Evolutionary conservation across 257 asterid genomes (phyloP).

Genomic region (Haberlea rhodopensis): DNA sequence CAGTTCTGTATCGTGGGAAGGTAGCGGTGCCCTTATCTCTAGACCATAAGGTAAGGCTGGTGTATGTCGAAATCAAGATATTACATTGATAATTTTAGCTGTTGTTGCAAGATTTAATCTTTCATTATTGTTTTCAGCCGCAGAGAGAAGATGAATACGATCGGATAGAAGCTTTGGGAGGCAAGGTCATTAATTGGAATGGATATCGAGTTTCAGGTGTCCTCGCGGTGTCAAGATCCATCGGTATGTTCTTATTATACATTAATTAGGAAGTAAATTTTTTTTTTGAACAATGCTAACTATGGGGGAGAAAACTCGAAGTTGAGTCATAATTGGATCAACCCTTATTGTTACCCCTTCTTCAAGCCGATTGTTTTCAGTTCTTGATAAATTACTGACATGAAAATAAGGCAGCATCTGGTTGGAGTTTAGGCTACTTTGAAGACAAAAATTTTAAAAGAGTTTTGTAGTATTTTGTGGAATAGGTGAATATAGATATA

Average conservation of each 20-base stretch:
- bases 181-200: slow-evolving; percentile 75
- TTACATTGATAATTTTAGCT: neutral
- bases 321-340: no score
- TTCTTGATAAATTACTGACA: no score
- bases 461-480: no score
- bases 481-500: no score
- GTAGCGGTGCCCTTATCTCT: slow-evolving; percentile 60
- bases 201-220: slow-evolving; percentile 84
- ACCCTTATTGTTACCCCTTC: neutral
- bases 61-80: neutral
- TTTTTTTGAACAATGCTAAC: no score
- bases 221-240: slow-evolving; percentile 74
- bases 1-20: slow-evolving; percentile 71
- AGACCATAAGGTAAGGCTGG: slow-evolving; percentile 70
- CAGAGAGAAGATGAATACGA: slow-evolving; percentile 61
- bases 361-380: no score
- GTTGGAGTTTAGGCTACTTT: no score
- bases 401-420: no score
- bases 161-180: slow-evolving; percentile 72
- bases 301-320: no score
- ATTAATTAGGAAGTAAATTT: neutral
- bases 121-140: slow-evolving; percentile 44
- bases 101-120: neutral
- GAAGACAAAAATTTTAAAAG: no score
- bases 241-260: slow-evolving; percentile 54